A percentile compares a stretch with the other conserved stretches of the same genome.
These are phyloP conservation scores for Corylus avellana DNA, from an alignment of 306 rosid species.

Conservation along the genomic window DNA sequence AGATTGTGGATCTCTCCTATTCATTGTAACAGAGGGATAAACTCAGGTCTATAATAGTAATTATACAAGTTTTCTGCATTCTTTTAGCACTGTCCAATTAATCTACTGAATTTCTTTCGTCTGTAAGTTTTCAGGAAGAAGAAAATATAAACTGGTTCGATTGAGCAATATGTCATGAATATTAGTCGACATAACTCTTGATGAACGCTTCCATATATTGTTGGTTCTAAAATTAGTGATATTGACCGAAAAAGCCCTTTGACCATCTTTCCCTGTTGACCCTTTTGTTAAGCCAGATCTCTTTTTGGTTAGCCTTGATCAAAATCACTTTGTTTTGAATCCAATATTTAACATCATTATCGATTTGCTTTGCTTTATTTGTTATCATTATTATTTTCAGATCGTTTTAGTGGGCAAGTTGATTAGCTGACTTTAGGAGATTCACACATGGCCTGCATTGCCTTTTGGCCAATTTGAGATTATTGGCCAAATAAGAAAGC, in stretches of 20 bases:
- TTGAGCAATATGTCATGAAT: background rate
- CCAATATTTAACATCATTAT: background rate
- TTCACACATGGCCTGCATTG: background rate
- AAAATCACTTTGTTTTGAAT: background rate
- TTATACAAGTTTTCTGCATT: background rate
- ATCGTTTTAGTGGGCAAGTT: background rate
- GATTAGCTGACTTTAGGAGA: background rate
- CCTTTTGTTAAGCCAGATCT: background rate
- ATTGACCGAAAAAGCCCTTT: background rate
- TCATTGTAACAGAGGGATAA: conserved; percentile 10
- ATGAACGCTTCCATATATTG: too few relatives aligned
- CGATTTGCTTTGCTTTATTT: background rate
- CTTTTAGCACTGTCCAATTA: background rate
- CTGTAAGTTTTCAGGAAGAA: background rate
- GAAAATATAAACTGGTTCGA: background rate
- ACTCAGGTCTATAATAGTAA: too few relatives aligned
- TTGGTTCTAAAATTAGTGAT: too few relatives aligned
- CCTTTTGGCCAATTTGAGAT: too few relatives aligned
- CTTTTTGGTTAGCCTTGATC: background rate
- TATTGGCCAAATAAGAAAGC: too few relatives aligned
- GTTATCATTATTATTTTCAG: background rate
- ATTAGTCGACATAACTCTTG: too few relatives aligned
- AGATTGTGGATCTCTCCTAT: conserved; percentile 28
- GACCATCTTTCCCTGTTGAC: background rate
- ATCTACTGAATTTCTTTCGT: background rate